Conservation (phyloP, 2,329 filamentous ascomycete genomes). For the Exophiala mesophila region DNA sequence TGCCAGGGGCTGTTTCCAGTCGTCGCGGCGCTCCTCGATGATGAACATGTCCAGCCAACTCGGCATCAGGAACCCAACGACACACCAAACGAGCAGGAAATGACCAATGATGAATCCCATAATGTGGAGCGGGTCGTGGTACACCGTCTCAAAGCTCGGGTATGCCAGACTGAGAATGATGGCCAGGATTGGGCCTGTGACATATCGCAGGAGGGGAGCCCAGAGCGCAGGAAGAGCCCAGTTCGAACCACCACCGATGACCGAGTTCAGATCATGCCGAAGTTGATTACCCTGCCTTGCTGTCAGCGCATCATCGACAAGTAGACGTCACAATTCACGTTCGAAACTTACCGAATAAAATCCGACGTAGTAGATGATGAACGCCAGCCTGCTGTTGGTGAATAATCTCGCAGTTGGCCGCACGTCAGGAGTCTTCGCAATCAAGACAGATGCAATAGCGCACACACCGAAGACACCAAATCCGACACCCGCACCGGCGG, state of each 20-base stretch:
- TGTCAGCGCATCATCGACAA: not conserved
- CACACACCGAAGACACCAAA: conserved; percentile 49
- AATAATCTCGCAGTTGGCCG: conserved; percentile 40
- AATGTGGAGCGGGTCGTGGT: conserved; percentile 49
- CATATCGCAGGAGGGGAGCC: conserved; percentile 47
- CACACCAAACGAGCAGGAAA: conserved; percentile 44
- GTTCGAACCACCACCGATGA: conserved; percentile 51
- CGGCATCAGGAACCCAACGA: conserved; percentile 48
- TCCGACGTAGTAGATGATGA: conserved; percentile 49
- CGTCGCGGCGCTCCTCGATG: conserved; percentile 42
- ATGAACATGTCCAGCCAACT: conserved; percentile 53
- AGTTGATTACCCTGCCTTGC: conserved; percentile 50
- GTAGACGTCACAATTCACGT: not conserved
- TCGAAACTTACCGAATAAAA: conserved; percentile 51
- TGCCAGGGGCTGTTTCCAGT: conserved; percentile 26
- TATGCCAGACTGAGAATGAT: conserved; percentile 53
- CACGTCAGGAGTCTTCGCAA: conserved; percentile 41
- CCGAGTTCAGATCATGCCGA: conserved; percentile 50
- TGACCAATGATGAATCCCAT: conserved; percentile 48
- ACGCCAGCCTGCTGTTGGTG: conserved; percentile 34
- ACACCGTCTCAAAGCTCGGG: conserved; percentile 45
- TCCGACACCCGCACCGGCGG: conserved; percentile 47
- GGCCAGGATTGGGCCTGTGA: conserved; percentile 46
- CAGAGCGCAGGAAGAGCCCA: conserved; percentile 53
- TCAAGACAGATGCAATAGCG: conserved; percentile 35